Evolutionary conservation across 2,329 filamentous ascomycete species (phyloP).

Genomic region (Zasmidium cellare): DNA sequence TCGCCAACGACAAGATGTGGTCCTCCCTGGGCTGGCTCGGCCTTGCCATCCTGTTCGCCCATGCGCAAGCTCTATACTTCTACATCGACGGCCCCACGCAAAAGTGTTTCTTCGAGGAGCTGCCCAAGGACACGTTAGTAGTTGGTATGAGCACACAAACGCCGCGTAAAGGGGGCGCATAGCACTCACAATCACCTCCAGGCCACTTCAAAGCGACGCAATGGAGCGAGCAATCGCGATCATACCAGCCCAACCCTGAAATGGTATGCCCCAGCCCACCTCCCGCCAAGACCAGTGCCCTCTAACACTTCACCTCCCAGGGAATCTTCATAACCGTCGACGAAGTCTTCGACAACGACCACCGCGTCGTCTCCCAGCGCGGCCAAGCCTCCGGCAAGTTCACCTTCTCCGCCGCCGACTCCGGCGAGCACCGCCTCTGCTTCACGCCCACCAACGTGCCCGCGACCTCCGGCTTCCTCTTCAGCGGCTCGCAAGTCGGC

Average conservation of each 20-base stretch:
- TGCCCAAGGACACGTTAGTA: constrained; percentile 95
- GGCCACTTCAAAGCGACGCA: constrained; percentile 86
- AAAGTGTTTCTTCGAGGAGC: constrained; percentile 98
- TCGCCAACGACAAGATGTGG: constrained; percentile 24
- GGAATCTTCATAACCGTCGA: constrained; percentile 91
- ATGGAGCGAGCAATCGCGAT: constrained; percentile 68
- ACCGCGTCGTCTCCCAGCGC: constrained; percentile 88
- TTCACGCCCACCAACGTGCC: constrained; percentile 80
- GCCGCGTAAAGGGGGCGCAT: not conserved
- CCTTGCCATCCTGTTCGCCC: constrained; percentile 46
- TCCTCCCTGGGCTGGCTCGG: constrained; percentile 24
- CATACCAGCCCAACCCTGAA: constrained; percentile 71
- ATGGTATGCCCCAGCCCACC: constrained; percentile 30
- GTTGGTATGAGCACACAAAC: constrained; percentile 60
- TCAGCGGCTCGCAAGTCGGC: constrained; percentile 63
- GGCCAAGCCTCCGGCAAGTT: constrained; percentile 77
- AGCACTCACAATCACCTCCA: constrained; percentile 31
- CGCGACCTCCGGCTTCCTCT: constrained; percentile 71
- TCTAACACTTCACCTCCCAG: constrained; percentile 20
- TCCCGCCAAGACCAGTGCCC: not conserved
- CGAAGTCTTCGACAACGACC: constrained; percentile 96
- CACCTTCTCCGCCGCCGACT: constrained; percentile 91
- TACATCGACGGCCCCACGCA: constrained; percentile 82
- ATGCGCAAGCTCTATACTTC: constrained; percentile 87
- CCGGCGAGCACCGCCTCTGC: constrained; percentile 95